A percentile compares a stretch with the other conserved stretches of the same genome.
phyloP scores from a whole-genome alignment of 1,139 yeast species.

The Kodamaea arcana region DNA sequence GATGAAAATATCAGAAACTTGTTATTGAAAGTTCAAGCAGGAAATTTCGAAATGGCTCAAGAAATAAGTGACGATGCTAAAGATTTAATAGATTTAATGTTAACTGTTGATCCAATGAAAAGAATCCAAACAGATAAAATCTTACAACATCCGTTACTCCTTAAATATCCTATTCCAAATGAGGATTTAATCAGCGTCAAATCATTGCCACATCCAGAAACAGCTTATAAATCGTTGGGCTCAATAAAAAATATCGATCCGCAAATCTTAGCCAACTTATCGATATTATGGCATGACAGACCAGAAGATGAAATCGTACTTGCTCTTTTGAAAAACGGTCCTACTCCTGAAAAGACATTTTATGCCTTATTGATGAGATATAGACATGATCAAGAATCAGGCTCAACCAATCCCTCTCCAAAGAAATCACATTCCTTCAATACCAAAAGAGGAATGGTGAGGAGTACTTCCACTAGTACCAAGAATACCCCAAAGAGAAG shows the following conservation, averaged over 20 bases:
- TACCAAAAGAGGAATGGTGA: conserved; percentile 19
- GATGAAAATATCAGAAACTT: conserved; percentile 73
- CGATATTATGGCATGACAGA: conserved; percentile 73
- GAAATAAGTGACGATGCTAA: conserved; percentile 61
- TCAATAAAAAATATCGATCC: conserved; percentile 51
- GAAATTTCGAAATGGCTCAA: conserved; percentile 69
- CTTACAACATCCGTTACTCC: conserved; percentile 68
- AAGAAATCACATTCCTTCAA: conserved; percentile 16
- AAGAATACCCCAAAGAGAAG: conserved; percentile 16
- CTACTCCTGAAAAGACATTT: conserved; percentile 71
- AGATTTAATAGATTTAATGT: conserved; percentile 67
- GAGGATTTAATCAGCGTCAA: conserved; percentile 49
- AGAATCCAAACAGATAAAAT: conserved; percentile 78
- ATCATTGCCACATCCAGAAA: conserved; percentile 61
- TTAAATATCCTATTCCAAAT: conserved; percentile 54
- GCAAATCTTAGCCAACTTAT: conserved; percentile 62
- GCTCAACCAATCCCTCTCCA: conserved; percentile 13
- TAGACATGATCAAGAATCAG: conserved; percentile 44
- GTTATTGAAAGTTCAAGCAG: conserved; percentile 70
- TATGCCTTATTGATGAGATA: conserved; percentile 61
- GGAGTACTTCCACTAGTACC: conserved; percentile 15
- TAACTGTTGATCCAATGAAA: conserved; percentile 71
- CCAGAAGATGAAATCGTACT: conserved; percentile 52
- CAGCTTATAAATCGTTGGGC: conserved; percentile 49
- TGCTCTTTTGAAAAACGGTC: conserved; percentile 52